These are phyloP conservation scores for Claviceps fusiformis DNA, from an alignment of 2,329 filamentous ascomycete species.

Conservation along the genomic window DNA sequence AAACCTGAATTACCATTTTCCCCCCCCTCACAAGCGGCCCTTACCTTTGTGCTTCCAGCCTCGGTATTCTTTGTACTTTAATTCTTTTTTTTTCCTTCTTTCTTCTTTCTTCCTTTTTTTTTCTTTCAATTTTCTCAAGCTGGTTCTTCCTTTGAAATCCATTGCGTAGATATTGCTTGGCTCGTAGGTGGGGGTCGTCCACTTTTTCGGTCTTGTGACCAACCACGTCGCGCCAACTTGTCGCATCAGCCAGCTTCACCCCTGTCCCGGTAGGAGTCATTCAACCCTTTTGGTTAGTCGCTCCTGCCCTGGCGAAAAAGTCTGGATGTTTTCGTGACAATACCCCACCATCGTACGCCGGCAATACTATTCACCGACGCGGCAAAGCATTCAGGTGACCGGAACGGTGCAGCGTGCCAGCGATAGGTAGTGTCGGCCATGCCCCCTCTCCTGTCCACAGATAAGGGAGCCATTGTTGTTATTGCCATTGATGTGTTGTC, in stretches of 20 bases:
- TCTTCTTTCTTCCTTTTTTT: not conserved
- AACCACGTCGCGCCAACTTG: slow-evolving; percentile 1
- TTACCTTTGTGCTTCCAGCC: no score
- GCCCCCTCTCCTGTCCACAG: slow-evolving; percentile 4
- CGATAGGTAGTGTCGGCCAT: not conserved
- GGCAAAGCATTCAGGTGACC: slow-evolving; percentile 13
- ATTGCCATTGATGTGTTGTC: slow-evolving; percentile 13
- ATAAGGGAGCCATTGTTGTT: not conserved
- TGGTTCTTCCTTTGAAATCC: not conserved
- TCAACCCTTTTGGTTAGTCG: not conserved
- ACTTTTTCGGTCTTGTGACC: slow-evolving; percentile 3
- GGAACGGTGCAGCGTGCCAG: slow-evolving; percentile 7
- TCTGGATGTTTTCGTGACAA: slow-evolving; percentile 3
- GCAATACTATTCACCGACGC: slow-evolving; percentile 17
- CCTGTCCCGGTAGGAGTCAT: not conserved
- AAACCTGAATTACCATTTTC: no score
- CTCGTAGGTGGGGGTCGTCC: slow-evolving; percentile 1
- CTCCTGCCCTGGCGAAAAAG: not conserved
- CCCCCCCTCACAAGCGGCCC: no score
- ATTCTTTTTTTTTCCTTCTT: no score
- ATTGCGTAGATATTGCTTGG: not conserved
- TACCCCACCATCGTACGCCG: slow-evolving; percentile 16
- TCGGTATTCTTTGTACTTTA: no score
- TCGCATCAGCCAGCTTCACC: not conserved
- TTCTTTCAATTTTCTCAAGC: not conserved